A percentile compares a stretch with the other conserved stretches of the same genome.
Conservation (phyloP, 164 flowering plant genomes). For the Aristolochia californica region DNA sequence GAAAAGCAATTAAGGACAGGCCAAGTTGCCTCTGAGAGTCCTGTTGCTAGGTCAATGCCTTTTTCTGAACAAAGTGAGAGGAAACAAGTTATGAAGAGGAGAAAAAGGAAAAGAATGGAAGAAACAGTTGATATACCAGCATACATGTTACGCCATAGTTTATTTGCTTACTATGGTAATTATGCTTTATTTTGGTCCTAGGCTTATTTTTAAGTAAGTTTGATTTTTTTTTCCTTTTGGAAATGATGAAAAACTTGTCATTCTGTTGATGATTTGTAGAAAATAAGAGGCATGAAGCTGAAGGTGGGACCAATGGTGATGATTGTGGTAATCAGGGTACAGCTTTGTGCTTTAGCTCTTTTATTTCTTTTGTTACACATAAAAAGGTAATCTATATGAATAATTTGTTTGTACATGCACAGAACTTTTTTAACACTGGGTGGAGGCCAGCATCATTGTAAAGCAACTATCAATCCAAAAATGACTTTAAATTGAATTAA, state of each 20-base stretch:
- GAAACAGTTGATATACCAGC: conserved; percentile 39
- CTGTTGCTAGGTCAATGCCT: conserved; percentile 51
- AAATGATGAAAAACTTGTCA: no score
- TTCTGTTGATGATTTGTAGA: conserved; percentile 34
- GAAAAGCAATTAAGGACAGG: conserved; percentile 21
- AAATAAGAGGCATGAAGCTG: conserved; percentile 48
- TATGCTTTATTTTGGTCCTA: conserved; percentile 2
- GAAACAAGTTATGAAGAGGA: conserved; percentile 51
- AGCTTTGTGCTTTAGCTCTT: no score
- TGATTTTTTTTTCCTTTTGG: no score
- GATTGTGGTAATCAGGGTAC: conserved; percentile 32
- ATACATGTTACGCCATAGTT: conserved; percentile 58
- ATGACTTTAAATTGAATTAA: no score
- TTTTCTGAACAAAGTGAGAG: conserved; percentile 23
- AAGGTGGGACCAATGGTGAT: conserved; percentile 34
- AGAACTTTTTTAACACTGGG: no score
- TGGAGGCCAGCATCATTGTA: no score
- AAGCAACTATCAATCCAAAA: no score
- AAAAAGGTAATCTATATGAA: no score
- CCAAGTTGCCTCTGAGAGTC: conserved; percentile 25
- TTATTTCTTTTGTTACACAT: no score
- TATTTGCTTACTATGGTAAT: conserved; percentile 73
- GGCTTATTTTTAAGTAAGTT: no score
- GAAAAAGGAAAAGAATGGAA: conserved; percentile 67
- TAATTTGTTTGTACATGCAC: no score